Percentiles rank a stretch among this genome's conserved stretches.
Evolutionary conservation across 768 basidiomycete species (phyloP).

Genomic region (Candolleomyces eurysporus): DNA sequence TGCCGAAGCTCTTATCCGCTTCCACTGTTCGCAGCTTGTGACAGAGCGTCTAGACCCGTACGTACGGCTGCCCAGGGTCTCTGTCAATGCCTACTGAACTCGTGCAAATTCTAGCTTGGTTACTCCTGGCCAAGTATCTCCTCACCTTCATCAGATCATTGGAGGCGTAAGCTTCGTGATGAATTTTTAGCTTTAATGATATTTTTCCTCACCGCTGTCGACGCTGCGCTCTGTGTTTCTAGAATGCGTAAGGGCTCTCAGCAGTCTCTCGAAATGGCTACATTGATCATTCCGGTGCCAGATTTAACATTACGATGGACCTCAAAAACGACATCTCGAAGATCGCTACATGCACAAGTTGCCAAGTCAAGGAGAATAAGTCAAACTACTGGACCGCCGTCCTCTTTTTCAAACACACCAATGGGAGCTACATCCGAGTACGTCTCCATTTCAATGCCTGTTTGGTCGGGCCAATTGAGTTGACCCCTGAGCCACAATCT

Average conservation of each 20-base stretch:
- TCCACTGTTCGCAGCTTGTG: conserved; percentile 3
- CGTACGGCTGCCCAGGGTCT: neutral
- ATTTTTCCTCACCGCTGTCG: neutral
- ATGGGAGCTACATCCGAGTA: conserved; percentile 10
- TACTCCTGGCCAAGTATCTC: conserved; percentile 8
- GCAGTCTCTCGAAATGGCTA: no score
- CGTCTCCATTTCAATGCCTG: neutral
- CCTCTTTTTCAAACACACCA: conserved; percentile 8
- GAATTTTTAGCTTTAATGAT: no score
- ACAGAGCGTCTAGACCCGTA: conserved; percentile 8
- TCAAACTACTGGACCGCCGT: conserved; percentile 10
- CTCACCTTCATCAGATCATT: conserved; percentile 8
- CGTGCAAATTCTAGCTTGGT: conserved; percentile 1
- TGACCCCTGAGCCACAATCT: neutral
- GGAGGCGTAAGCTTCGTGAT: neutral
- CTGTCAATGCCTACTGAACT: neutral
- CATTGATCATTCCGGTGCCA: neutral
- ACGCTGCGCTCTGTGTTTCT: neutral
- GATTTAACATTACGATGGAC: conserved; percentile 9
- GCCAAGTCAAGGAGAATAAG: conserved; percentile 7
- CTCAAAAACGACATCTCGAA: neutral
- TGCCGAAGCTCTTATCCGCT: conserved; percentile 1
- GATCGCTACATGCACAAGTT: conserved; percentile 1
- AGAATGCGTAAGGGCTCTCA: neutral
- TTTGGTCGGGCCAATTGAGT: neutral